These are phyloP conservation scores for Phytopythium vexans DNA, from an alignment of 352 stramenopile genomes.

Conservation along the genomic window DNA sequence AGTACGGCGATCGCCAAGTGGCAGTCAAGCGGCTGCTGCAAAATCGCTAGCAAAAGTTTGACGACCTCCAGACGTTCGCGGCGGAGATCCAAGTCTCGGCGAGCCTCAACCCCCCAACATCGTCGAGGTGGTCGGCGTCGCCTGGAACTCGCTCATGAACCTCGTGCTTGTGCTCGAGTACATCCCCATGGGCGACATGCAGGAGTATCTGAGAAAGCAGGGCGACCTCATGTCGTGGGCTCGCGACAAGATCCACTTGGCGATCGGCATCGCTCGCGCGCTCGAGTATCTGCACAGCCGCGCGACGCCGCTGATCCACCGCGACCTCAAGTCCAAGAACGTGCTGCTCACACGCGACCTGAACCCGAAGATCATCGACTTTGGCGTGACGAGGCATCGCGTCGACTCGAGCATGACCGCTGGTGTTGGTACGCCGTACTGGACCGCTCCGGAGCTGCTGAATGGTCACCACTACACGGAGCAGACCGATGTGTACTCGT, in stretches of 20 bases:
- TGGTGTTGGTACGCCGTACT: no score
- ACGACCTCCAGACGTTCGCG: constrained; percentile 31
- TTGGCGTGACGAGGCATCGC: constrained; percentile 43
- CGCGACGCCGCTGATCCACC: constrained; percentile 46
- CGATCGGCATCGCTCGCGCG: constrained; percentile 22
- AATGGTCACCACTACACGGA: constrained; percentile 52
- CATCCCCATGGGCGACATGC: constrained; percentile 35
- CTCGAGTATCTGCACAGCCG: constrained; percentile 28
- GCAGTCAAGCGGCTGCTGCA: constrained; percentile 40
- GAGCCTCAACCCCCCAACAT: constrained; percentile 32
- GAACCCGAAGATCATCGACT: constrained; percentile 59
- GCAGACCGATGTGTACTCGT: constrained; percentile 70
- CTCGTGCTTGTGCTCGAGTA: constrained; percentile 41
- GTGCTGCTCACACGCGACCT: constrained; percentile 53
- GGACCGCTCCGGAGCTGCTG: constrained; percentile 72
- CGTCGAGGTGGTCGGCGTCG: constrained; percentile 29
- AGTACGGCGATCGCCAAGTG: constrained; percentile 24
- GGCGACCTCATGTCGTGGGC: constrained; percentile 20
- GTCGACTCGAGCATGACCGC: constrained; percentile 35
- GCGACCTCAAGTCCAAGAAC: constrained; percentile 79
- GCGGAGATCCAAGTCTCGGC: constrained; percentile 33
- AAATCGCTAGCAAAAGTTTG: constrained; percentile 22
- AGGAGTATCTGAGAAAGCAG: constrained; percentile 26
- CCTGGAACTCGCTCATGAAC: constrained; percentile 48
- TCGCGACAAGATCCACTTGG: constrained; percentile 31